Percentiles rank a stretch among this genome's conserved stretches.
phyloP scores from a whole-genome alignment of 371 early-diverging fungal species.

The Nosema muscidifuracis region DNA sequence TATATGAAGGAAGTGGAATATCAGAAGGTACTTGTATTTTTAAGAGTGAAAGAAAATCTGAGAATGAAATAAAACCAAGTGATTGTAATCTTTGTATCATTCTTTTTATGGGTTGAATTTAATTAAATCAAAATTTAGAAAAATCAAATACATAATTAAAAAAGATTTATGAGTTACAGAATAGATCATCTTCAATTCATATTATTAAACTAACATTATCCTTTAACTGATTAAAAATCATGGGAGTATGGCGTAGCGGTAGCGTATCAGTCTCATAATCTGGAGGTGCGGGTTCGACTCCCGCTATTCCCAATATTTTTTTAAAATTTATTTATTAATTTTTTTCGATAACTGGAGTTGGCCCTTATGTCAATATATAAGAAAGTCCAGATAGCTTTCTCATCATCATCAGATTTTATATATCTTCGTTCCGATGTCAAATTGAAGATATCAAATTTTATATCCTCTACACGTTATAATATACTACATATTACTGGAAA shows the following conservation, averaged over 20 bases:
- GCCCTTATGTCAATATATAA: background rate
- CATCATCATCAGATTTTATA: background rate
- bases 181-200: too few species aligned
- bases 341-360: background rate
- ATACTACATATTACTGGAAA: constrained; percentile 54
- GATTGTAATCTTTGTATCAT: too few species aligned
- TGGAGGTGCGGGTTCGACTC: constrained; percentile 55
- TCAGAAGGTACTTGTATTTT: background rate
- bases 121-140: too few species aligned
- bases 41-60: background rate
- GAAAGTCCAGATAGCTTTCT: constrained; percentile 16
- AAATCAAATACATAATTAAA: too few species aligned
- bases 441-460: constrained; percentile 44
- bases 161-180: too few species aligned
- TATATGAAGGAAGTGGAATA: background rate
- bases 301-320: constrained; percentile 44
- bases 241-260: constrained; percentile 35
- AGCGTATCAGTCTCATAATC: constrained; percentile 54
- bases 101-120: too few species aligned
- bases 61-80: background rate
- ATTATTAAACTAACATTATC: too few species aligned
- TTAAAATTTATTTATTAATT: background rate
- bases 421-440: constrained; percentile 45
- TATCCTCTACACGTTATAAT: constrained; percentile 2
- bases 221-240: too few species aligned